Percentiles rank a stretch among this genome's conserved stretches.
Conservation (phyloP, 2,329 filamentous ascomycete genomes). For the Raffaelea albimanens region DNA sequence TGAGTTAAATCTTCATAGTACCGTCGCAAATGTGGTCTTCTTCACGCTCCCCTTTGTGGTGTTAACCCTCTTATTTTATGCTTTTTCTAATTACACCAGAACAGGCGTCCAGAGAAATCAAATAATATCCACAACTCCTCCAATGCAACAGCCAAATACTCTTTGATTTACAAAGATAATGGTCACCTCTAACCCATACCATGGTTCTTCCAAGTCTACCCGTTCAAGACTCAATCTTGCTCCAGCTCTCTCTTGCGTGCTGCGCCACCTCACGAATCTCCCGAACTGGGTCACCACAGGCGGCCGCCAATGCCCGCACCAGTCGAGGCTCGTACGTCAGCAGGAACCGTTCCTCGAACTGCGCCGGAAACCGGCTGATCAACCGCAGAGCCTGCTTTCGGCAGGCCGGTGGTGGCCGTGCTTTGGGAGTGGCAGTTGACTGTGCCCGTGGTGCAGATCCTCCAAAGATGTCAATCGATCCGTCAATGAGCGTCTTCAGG, state of each 20-base stretch:
- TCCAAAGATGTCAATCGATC: conserved; percentile 28
- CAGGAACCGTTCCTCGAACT: conserved; percentile 38
- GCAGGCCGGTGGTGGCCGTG: conserved; percentile 19
- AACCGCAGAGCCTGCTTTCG: conserved; percentile 39
- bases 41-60: too few species aligned
- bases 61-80: too few species aligned
- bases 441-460: too few species aligned
- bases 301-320: conserved; percentile 35
- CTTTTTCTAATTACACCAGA: too few species aligned
- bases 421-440: not conserved
- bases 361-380: conserved; percentile 34
- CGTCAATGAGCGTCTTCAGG: conserved; percentile 37
- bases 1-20: too few species aligned
- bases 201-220: conserved; percentile 10
- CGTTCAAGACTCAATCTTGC: conserved; percentile 22
- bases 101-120: too few species aligned
- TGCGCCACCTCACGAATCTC: conserved; percentile 42
- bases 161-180: too few species aligned
- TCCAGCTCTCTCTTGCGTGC: conserved; percentile 39
- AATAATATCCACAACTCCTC: too few species aligned
- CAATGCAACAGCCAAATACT: too few species aligned
- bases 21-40: too few species aligned
- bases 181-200: not conserved
- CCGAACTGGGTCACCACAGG: conserved; percentile 44
- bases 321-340: conserved; percentile 33